Evolutionary conservation across 2,329 filamentous ascomycete species (phyloP).

Genomic region (Neonectria neomacrospora): DNA sequence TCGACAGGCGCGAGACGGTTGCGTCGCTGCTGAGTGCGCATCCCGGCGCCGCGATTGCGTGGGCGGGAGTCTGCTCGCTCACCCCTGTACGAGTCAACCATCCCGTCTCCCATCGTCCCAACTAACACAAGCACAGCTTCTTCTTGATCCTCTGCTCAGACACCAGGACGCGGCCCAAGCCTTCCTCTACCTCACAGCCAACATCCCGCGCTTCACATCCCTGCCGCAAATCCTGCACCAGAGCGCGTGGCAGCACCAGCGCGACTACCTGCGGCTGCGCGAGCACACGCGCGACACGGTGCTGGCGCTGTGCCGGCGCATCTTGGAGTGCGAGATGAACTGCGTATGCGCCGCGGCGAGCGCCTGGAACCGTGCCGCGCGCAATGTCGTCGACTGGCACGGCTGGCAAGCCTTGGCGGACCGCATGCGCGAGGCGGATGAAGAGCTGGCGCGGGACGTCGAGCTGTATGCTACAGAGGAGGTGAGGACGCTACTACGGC

Average conservation of each 20-base stretch:
- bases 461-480: conserved; percentile 33
- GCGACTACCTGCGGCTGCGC: conserved; percentile 40
- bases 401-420: conserved; percentile 44
- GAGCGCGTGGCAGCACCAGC: conserved; percentile 18
- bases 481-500: conserved; percentile 31
- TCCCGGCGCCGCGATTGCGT: conserved; percentile 47
- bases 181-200: conserved; percentile 47
- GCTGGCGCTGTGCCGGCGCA: conserved; percentile 45
- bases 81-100: conserved; percentile 47
- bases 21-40: conserved; percentile 42
- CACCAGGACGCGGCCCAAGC: conserved; percentile 46
- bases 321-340: conserved; percentile 55
- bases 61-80: conserved; percentile 51
- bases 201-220: conserved; percentile 51
- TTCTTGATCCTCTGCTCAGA: conserved; percentile 50
- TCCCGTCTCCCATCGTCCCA: conserved; percentile 13
- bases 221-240: conserved; percentile 43
- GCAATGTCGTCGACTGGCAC: conserved; percentile 52
- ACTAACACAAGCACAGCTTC: conserved; percentile 43
- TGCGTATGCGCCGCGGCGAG: conserved; percentile 53
- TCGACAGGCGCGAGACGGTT: conserved; percentile 44
- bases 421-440: conserved; percentile 44
- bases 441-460: conserved; percentile 38
- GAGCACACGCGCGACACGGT: conserved; percentile 39
- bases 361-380: conserved; percentile 51